Percentiles rank a stretch among this genome's conserved stretches.
These are phyloP conservation scores for Cardamine chenopodiifolia DNA, from an alignment of 345 rosid species.

Conservation along the genomic window DNA sequence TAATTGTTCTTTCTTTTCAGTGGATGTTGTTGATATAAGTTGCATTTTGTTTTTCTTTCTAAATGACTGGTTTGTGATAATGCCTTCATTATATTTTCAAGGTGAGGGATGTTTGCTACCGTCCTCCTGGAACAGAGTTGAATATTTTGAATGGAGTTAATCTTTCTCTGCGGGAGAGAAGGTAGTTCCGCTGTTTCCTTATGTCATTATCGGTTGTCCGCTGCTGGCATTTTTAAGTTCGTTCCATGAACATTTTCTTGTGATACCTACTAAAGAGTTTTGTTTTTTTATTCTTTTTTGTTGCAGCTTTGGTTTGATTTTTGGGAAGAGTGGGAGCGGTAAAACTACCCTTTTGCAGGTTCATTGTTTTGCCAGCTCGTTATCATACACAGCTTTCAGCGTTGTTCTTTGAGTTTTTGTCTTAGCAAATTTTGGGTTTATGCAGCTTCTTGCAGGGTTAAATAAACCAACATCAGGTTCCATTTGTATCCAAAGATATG, in stretches of 20 bases:
- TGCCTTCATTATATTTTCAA: conserved; percentile 9
- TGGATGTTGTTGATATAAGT: background rate
- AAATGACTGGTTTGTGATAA: conserved; percentile 16
- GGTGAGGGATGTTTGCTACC: conserved; percentile 60
- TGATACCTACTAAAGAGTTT: conserved; percentile 4
- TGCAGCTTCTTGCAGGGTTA: conserved; percentile 89
- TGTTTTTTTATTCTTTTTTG: conserved; percentile 17
- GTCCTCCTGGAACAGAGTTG: conserved; percentile 80
- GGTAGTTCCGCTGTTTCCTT: conserved; percentile 37
- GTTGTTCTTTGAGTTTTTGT: conserved; percentile 4
- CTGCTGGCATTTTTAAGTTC: conserved; percentile 4
- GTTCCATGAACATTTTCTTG: background rate
- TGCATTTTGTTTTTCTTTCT: background rate
- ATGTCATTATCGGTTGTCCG: background rate
- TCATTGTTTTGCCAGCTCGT: background rate
- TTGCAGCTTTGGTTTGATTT: conserved; percentile 89
- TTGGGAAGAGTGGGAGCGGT: conserved; percentile 96
- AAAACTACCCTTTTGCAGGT: conserved; percentile 97
- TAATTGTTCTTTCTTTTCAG: background rate
- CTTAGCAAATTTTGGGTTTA: conserved; percentile 10
- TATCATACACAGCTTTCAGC: background rate
- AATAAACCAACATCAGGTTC: conserved; percentile 90
- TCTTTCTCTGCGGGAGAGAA: conserved; percentile 76
- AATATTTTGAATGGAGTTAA: conserved; percentile 72
- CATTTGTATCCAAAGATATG: conserved; percentile 68